Conservation (phyloP, 768 basidiomycete species). For the Boletus rex-veris region DNA sequence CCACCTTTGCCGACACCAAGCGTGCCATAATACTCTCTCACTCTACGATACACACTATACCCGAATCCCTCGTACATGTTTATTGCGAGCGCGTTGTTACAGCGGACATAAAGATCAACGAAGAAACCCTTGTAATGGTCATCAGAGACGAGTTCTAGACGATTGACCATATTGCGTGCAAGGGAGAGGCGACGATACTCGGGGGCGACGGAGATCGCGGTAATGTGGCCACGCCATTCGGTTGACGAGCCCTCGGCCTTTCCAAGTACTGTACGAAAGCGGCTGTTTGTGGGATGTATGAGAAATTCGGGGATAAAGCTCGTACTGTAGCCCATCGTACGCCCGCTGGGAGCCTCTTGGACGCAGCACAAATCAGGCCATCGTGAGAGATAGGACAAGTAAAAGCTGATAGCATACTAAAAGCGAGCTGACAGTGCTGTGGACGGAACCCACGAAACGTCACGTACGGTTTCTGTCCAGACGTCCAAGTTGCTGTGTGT, state of each 20-base stretch:
- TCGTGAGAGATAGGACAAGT: conserved; percentile 80
- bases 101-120: conserved; percentile 94
- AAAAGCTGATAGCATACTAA: conserved; percentile 86
- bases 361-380: conserved; percentile 92
- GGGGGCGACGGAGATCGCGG: conserved; percentile 91
- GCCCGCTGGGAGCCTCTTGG: conserved; percentile 75
- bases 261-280: conserved; percentile 65
- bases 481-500: conserved; percentile 79
- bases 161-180: conserved; percentile 80
- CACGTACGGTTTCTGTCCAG: conserved; percentile 93
- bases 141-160: conserved; percentile 85
- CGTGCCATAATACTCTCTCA: conserved; percentile 84
- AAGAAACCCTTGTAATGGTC: conserved; percentile 80
- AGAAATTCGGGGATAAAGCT: conserved; percentile 5
- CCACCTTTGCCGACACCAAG: conserved; percentile 75
- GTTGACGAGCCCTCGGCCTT: conserved; percentile 77
- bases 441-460: background rate
- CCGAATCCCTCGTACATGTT: conserved; percentile 90
- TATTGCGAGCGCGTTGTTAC: conserved; percentile 80
- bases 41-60: conserved; percentile 89
- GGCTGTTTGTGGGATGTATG: conserved; percentile 1
- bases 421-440: background rate
- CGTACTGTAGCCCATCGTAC: conserved; percentile 93
- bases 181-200: conserved; percentile 87
- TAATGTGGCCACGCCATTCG: conserved; percentile 95